Conservation (phyloP, 805 yeast genomes). For the Grigorovia jiainica region DNA sequence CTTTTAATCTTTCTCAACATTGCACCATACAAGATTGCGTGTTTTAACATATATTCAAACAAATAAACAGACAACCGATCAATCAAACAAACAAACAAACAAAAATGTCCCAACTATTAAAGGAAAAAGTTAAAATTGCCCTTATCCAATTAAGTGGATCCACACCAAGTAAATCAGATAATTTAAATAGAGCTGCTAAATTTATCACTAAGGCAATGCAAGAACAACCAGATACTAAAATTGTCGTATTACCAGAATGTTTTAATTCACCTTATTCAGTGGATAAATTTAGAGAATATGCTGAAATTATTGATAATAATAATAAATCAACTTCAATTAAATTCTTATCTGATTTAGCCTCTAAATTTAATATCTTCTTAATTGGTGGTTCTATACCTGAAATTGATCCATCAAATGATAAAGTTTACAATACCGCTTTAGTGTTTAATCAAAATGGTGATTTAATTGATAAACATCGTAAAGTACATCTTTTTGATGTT, state of each 20-base stretch:
- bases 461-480: conserved; percentile 79
- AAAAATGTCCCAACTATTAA: conserved; percentile 13
- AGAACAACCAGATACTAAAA: conserved; percentile 51
- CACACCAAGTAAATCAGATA: conserved; percentile 60
- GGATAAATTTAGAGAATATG: conserved; percentile 74
- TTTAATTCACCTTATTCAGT: conserved; percentile 94
- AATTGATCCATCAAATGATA: conserved; percentile 42
- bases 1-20: too few species aligned
- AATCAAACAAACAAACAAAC: too few species aligned
- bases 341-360: conserved; percentile 59
- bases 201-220: conserved; percentile 54
- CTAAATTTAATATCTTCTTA: conserved; percentile 47
- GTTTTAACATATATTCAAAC: too few species aligned
- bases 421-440: conserved; percentile 62
- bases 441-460: conserved; percentile 66
- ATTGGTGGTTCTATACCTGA: conserved; percentile 96
- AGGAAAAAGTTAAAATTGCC: conserved; percentile 63
- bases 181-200: conserved; percentile 56
- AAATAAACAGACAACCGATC: too few species aligned
- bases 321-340: conserved; percentile 40
- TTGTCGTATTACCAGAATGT: conserved; percentile 88
- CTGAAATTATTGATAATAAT: conserved; percentile 69
- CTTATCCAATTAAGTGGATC: conserved; percentile 75
- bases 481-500: conserved; percentile 85
- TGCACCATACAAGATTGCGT: too few species aligned